phyloP scores from a whole-genome alignment of 2,329 filamentous ascomycete species.

The Talaromyces atroroseus region DNA sequence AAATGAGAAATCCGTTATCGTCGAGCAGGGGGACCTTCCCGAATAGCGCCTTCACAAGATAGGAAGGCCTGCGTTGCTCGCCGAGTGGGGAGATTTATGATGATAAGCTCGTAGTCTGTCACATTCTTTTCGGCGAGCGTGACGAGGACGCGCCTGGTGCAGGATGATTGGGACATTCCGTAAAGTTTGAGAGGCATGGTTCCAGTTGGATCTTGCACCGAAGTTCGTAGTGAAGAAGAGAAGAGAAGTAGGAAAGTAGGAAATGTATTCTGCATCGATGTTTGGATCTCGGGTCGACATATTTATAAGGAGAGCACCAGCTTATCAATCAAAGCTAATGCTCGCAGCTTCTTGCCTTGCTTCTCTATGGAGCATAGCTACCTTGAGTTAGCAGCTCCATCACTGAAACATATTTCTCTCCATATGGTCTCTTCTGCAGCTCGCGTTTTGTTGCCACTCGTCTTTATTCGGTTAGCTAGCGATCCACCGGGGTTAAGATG shows the following conservation, averaged over 20 bases:
- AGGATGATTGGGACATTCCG: constrained; percentile 21
- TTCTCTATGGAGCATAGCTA: not conserved
- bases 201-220: too few species aligned
- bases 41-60: constrained; percentile 28
- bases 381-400: not conserved
- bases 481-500: not conserved
- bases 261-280: too few species aligned
- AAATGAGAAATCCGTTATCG: constrained; percentile 22
- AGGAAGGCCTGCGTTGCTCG: constrained; percentile 24
- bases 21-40: constrained; percentile 33
- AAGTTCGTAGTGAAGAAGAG: too few species aligned
- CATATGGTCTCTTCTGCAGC: too few species aligned
- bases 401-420: too few species aligned
- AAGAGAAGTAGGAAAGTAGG: too few species aligned
- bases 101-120: constrained; percentile 21
- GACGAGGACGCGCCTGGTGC: constrained; percentile 22
- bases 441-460: too few species aligned
- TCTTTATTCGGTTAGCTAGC: too few species aligned
- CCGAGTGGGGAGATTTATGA: constrained; percentile 20
- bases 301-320: too few species aligned
- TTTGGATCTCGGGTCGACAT: too few species aligned
- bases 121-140: constrained; percentile 27
- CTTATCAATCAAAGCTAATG: not conserved
- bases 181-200: constrained; percentile 29
- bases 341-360: not conserved